Evolutionary conservation across 2,329 filamentous ascomycete species (phyloP).

Genomic region (Neofusicoccum cordaticola): DNA sequence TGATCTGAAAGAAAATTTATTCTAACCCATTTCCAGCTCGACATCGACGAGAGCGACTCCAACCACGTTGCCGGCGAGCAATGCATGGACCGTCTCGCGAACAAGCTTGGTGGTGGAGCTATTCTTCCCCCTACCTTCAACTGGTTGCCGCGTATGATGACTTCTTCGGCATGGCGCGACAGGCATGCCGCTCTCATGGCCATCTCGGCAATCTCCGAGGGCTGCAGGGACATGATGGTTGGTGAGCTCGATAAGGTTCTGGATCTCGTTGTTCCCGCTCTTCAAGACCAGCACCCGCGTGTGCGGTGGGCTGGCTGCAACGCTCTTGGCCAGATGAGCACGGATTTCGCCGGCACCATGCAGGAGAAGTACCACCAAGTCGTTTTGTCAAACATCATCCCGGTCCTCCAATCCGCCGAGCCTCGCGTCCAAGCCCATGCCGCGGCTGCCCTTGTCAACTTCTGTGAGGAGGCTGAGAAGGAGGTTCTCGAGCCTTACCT

Average conservation of each 20-base stretch:
- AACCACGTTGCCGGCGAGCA: slow-evolving; percentile 98
- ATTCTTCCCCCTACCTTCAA: slow-evolving; percentile 90
- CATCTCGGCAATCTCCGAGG: slow-evolving; percentile 96
- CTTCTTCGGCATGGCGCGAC: slow-evolving; percentile 89
- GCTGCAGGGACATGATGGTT: slow-evolving; percentile 93
- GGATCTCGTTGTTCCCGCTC: slow-evolving; percentile 86
- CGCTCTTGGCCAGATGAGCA: slow-evolving; percentile 99
- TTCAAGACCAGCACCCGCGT: slow-evolving; percentile 85
- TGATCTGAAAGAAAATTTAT: neutral
- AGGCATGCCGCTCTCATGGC: slow-evolving; percentile 97
- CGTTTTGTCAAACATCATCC: slow-evolving; percentile 87
- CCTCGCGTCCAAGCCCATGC: slow-evolving; percentile 93
- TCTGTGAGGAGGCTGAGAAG: slow-evolving; percentile 97
- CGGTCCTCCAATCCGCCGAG: slow-evolving; percentile 84
- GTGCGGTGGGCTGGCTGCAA: slow-evolving; percentile 98
- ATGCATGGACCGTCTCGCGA: slow-evolving; percentile 95
- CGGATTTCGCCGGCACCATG: slow-evolving; percentile 97
- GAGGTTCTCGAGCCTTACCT: slow-evolving; percentile 87
- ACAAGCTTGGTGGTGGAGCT: slow-evolving; percentile 93
- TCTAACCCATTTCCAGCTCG: slow-evolving; percentile 58
- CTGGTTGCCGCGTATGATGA: slow-evolving; percentile 98
- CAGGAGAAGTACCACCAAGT: slow-evolving; percentile 90
- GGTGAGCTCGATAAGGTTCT: slow-evolving; percentile 91
- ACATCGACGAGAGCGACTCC: slow-evolving; percentile 91
- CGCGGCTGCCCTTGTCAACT: slow-evolving; percentile 96